These are phyloP conservation scores for Lizonia empirigonia DNA, from an alignment of 2,329 filamentous ascomycete species.

Conservation along the genomic window DNA sequence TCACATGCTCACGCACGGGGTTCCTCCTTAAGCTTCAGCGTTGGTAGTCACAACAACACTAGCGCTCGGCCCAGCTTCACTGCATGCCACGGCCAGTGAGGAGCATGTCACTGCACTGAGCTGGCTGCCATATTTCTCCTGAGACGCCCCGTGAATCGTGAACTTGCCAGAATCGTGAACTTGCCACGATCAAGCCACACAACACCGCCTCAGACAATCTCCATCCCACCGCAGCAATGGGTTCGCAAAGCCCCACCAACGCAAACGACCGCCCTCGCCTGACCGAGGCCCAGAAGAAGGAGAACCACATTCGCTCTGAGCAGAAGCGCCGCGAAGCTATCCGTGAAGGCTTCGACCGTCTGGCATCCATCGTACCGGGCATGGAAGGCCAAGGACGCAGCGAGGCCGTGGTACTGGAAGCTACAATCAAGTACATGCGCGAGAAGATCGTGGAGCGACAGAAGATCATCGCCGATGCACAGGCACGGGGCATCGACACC, in stretches of 20 bases:
- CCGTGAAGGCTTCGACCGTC: slow-evolving; percentile 79
- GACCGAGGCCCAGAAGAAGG: slow-evolving; percentile 73
- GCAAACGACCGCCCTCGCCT: slow-evolving; percentile 65
- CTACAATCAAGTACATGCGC: slow-evolving; percentile 53
- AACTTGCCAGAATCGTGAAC: neutral
- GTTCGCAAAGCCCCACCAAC: slow-evolving; percentile 37
- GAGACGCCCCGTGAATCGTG: neutral
- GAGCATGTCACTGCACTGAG: slow-evolving; percentile 16
- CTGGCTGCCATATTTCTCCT: slow-evolving; percentile 2
- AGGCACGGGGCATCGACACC: slow-evolving; percentile 44
- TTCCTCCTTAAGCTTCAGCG: neutral
- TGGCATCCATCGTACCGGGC: slow-evolving; percentile 80
- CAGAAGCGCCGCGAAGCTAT: slow-evolving; percentile 75
- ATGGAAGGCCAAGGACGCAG: slow-evolving; percentile 82
- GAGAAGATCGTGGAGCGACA: slow-evolving; percentile 48
- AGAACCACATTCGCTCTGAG: slow-evolving; percentile 73
- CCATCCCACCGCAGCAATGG: slow-evolving; percentile 22
- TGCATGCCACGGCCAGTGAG: slow-evolving; percentile 12
- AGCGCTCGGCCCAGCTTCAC: neutral
- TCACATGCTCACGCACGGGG: slow-evolving; percentile 13
- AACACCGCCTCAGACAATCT: neutral
- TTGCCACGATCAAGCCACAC: neutral
- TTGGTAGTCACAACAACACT: neutral
- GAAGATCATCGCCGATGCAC: slow-evolving; percentile 45
- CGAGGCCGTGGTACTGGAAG: slow-evolving; percentile 79